Base-by-base conservation (phyloP, 2,329 filamentous ascomycete genomes). In the Clarireedia hainanense region DNA sequence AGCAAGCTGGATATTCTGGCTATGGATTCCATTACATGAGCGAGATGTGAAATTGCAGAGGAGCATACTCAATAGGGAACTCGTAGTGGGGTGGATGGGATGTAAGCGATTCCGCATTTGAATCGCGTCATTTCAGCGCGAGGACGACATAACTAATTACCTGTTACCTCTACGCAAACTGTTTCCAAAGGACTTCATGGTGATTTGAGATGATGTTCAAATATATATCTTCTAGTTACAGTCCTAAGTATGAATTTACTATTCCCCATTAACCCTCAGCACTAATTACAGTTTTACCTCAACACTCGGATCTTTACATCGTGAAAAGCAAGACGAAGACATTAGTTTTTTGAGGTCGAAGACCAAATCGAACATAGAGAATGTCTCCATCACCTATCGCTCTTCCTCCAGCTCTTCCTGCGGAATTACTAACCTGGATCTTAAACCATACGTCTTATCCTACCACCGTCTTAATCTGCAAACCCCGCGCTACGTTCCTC, bases 1-100 rank as follows among this genome's bases (percentile, higher is more conserved):
- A 99, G 85, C 74, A 97, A 83, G 71, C 84, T 89, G 65, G 91
- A 95, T 73, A 99, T 95, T 68, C 89, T 83, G 62, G 92, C 91
- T 70, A 97, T 91, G 23, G 92, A 95, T 81, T 99, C 94, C 94
- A 99, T 99, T 51, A 49, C 45, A 34, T 99, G 55, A 34, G 49
- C 55, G 53, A 57, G 52, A 56, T 52, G 49, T 61, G 47, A 50
- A 50, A 42, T 49, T 59, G 48, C 46, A 52, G 55, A 55, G 56
- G 64, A 56, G 61, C 61, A 64, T 62, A 50, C 40, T 58, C 42
- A 48, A 52, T 52, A 50, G 52, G 56, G 49, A 56, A 54, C 48
- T 63, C 26, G 50, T 63, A 42, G 64, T 66, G 64, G 66, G 65
- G 65, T 42, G 52, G 50, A 20, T 49, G 14, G 15, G 9, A 42